Base-by-base conservation (phyloP, 75 land plant species). In the Sequoia sempervirens region DNA sequence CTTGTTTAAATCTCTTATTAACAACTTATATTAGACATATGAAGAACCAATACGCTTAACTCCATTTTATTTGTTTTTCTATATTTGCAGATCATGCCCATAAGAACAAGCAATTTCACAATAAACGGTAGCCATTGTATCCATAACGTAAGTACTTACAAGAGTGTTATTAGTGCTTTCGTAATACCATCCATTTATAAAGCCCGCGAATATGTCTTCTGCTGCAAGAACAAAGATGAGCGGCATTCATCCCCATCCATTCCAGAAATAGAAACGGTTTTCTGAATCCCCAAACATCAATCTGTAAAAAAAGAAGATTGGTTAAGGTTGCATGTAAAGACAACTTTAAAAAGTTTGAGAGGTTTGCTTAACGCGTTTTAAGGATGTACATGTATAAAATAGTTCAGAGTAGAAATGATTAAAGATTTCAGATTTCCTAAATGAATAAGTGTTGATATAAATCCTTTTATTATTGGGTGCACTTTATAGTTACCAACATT, bases 221-320 rank as follows among this genome's bases (percentile, higher is more conserved):
- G 98, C 97, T 36, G 92, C 98, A 91, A 96, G 87, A 4, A 93
- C 98, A 88, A 85, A 96, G 10, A 96, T 92, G 37, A 96, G 93
- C 93, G 6, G 98, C 93, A 87, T 96, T 96, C 92, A 90, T 91
- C 20, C 98, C 98, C 78, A 96, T 93, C 98, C 98, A 96, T 82
- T 93, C 87, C 80, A 96, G 80, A 11, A 91, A 88, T 4, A 95
- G 83, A 82, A 94, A 95, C 4, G 86, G 69, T 36, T 12, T 73
- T 53, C 79, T 83, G 13, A 91, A 68, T 8, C 85, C 80, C 84
- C 82, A 83, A 23, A 96, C 84, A 84, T 96, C 97, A 75, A 95
- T 90, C 98, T 96, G 91, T 15, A 15, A 83, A 85, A 32, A 47
- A 7, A 3, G 14, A 41, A 61, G 75, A 9, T 18, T 38, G 46